phyloP scores from a whole-genome alignment of 2,329 filamentous ascomycete species.

The Sclerotinia sclerotiorum region DNA sequence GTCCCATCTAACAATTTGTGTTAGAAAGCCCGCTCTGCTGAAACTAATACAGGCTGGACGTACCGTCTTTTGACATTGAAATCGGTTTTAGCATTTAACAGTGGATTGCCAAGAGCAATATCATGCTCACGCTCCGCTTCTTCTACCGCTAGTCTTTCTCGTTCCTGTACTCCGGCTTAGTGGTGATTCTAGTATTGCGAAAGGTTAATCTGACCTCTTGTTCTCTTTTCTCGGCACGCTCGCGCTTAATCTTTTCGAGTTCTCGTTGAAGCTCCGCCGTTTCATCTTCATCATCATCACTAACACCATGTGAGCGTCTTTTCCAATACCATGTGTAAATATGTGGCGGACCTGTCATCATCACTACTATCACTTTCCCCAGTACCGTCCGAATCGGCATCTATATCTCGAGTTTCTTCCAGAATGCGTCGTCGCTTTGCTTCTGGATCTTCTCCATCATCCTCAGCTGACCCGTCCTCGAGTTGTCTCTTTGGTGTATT shows the following conservation, averaged over 20 bases:
- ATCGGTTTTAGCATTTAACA: conserved; percentile 77
- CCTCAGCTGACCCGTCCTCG: conserved; percentile 47
- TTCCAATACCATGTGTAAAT: not conserved
- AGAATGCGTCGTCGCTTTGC: conserved; percentile 83
- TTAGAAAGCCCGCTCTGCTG: not conserved
- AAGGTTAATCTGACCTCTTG: conserved; percentile 53
- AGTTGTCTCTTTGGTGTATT: conserved; percentile 63
- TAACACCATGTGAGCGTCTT: conserved; percentile 43
- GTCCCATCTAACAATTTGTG: conserved; percentile 66
- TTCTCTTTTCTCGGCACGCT: conserved; percentile 75
- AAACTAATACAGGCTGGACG: conserved; percentile 22
- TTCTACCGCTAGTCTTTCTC: conserved; percentile 75
- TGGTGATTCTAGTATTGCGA: not conserved
- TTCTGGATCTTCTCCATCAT: conserved; percentile 66
- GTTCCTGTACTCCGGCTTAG: conserved; percentile 55
- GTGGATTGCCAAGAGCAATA: conserved; percentile 87
- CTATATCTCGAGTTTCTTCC: conserved; percentile 83
- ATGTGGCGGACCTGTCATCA: conserved; percentile 51
- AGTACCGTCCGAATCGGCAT: conserved; percentile 72
- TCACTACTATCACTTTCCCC: conserved; percentile 59
- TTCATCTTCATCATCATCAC: conserved; percentile 75
- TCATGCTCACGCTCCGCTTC: conserved; percentile 81
- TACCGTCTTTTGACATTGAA: conserved; percentile 80
- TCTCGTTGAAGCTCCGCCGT: conserved; percentile 89
- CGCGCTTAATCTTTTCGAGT: conserved; percentile 88